phyloP scores from a whole-genome alignment of 1,139 yeast genomes.

The Yamadazyma taylorii region DNA sequence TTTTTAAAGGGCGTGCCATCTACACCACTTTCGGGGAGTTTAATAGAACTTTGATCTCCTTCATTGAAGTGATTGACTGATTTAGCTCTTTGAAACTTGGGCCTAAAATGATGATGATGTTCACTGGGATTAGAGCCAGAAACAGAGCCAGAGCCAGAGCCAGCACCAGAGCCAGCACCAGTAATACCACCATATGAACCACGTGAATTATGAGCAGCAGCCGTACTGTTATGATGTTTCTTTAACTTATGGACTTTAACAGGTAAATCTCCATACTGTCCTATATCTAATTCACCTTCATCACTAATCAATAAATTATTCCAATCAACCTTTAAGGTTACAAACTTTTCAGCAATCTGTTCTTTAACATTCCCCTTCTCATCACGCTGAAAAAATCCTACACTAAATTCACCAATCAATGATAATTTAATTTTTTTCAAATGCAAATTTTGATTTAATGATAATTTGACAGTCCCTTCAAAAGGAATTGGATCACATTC shows the following conservation, averaged over 20 bases:
- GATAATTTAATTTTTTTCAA: conserved; percentile 48
- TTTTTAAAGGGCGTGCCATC: conserved; percentile 47
- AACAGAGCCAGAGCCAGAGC: too few species aligned
- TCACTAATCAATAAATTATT: conserved; percentile 51
- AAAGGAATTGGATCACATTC: conserved; percentile 56
- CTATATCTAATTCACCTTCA: conserved; percentile 45
- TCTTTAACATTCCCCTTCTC: conserved; percentile 34
- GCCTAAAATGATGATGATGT: conserved; percentile 17
- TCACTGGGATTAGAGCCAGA: too few species aligned
- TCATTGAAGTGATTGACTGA: conserved; percentile 18
- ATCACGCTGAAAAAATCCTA: conserved; percentile 52
- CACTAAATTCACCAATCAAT: conserved; percentile 53
- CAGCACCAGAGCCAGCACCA: too few species aligned
- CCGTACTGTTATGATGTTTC: conserved; percentile 6
- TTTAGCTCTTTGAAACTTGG: conserved; percentile 20
- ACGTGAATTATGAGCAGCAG: not conserved
- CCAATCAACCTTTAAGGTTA: conserved; percentile 59
- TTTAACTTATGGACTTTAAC: conserved; percentile 16
- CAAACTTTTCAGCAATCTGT: conserved; percentile 50
- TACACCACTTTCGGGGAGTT: conserved; percentile 38
- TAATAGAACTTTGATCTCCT: conserved; percentile 12
- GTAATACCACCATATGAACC: not conserved
- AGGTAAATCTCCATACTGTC: conserved; percentile 42
- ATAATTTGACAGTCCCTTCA: conserved; percentile 57
- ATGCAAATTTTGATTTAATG: conserved; percentile 51